A percentile compares a stretch with the other conserved stretches of the same genome.
phyloP scores from a whole-genome alignment of 257 asterid species.

The Ilex aquifolium region DNA sequence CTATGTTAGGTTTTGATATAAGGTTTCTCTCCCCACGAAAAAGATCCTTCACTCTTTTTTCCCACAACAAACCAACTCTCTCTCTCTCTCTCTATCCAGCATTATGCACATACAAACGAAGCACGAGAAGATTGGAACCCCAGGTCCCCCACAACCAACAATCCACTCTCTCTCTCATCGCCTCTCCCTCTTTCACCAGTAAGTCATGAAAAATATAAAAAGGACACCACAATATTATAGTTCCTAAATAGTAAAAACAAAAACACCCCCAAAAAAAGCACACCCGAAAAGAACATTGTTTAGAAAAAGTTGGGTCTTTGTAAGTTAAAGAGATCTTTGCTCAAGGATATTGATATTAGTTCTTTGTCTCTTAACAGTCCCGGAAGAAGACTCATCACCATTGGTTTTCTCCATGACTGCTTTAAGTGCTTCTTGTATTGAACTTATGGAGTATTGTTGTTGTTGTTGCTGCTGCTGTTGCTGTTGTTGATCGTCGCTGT shows the following conservation, averaged over 20 bases:
- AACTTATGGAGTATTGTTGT: constrained; percentile 30
- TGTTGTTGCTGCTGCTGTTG: constrained; percentile 20
- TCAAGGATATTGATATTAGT: constrained; percentile 54
- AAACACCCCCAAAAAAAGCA: background rate
- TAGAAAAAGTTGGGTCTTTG: background rate
- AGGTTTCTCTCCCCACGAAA: constrained; percentile 46
- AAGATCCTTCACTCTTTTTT: constrained; percentile 33
- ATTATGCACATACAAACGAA: background rate
- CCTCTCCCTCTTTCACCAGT: no score
- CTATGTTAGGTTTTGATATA: constrained; percentile 15
- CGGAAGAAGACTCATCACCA: constrained; percentile 61
- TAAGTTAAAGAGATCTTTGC: constrained; percentile 32
- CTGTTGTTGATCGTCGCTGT: constrained; percentile 6
- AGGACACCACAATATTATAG: background rate
- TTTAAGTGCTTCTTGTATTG: constrained; percentile 78
- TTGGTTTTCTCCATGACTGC: constrained; percentile 69
- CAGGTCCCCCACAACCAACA: background rate
- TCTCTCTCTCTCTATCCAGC: background rate
- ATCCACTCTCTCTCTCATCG: no score
- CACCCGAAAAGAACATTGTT: background rate
- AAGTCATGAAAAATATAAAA: background rate
- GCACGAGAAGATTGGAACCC: no score
- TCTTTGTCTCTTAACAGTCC: constrained; percentile 71
- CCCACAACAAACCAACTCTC: background rate
- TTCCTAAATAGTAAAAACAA: background rate